Conservation (phyloP, 257 asterid species). For the Capsicum chinense region DNA sequence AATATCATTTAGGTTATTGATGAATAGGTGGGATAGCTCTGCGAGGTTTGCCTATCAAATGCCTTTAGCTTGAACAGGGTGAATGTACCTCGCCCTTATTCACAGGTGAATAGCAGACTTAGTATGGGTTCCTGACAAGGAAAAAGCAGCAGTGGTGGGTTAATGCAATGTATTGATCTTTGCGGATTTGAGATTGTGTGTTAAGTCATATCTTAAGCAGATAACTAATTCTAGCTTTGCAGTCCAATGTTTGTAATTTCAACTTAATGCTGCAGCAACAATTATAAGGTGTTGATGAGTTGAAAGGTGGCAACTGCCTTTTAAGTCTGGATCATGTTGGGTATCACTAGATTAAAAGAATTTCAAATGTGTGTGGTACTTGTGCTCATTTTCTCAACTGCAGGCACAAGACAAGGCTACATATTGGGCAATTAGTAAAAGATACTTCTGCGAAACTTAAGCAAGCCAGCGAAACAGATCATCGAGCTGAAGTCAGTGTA, state of each 20-base stretch:
- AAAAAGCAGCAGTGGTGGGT: conserved; percentile 5
- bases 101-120: not conserved
- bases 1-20: not conserved
- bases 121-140: not conserved
- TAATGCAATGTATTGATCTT: not conserved
- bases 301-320: not conserved
- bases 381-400: conserved; percentile 31
- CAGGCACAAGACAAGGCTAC: conserved; percentile 80
- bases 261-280: not conserved
- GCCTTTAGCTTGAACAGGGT: conserved; percentile 9
- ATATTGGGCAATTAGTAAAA: conserved; percentile 72
- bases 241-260: not conserved
- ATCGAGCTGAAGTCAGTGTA: conserved; percentile 72
- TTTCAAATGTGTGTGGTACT: not conserved
- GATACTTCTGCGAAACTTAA: conserved; percentile 78
- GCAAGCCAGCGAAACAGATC: conserved; percentile 76
- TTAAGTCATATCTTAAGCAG: not conserved
- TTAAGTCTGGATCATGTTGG: not conserved
- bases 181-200: not conserved
- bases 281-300: not conserved
- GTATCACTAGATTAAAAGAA: not conserved
- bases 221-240: not conserved
- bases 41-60: not conserved
- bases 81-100: not conserved
- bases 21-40: not conserved